Evolutionary conservation across 208 protist genomes (phyloP), one percentile per base, ranked within the genome.

Genomic region (Zelonia costaricensis): DNA sequence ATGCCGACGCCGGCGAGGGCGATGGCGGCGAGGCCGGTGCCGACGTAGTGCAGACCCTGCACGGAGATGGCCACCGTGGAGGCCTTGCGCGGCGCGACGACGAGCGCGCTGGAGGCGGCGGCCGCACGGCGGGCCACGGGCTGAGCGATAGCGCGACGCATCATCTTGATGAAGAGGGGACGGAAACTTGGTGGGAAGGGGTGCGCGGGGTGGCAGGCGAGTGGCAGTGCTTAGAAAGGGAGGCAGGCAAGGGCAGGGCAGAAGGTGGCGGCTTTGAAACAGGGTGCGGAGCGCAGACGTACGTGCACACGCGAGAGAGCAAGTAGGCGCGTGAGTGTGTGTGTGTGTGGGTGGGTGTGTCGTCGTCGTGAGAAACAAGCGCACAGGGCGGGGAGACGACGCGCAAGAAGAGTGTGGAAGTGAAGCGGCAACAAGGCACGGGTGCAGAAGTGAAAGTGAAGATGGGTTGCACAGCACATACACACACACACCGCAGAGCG

Each of bases 41-140:
- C 91, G 38, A 96, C 87, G 82, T 94, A 96, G 78, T 96, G 86
- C 35, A 96, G 77, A 10, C 91, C 91, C 76, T 93, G 87, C 27
- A 96, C 82, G 44, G 91, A 93, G 69, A 96, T 90, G 51, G 86
- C 84, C 22, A 96, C 86, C 28, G 90, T 93, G 55, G 90, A 93
- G 55, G 85, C 86, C 49, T 74, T 49, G 74, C 89, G 89, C 33
- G 80, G 52, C 59, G 56, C 40, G n/a, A 86, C 72, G 35, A 76
- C 65, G 33, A 78, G 56, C 53, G 84, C 76, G 44, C 69, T 62
- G 44, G 64, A 57, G 25, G 70, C 56, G 60, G 74, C 69, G 35
- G 77, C 68, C 40, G 54, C 71, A 38, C 69, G 78, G 65, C 81
- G 82, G 46, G 63, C 69, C 42, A 55, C 66, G 49, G 80, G 80